Base-by-base conservation (phyloP, 495 filamentous ascomycete genomes). In the Neurospora sp. region DNA sequence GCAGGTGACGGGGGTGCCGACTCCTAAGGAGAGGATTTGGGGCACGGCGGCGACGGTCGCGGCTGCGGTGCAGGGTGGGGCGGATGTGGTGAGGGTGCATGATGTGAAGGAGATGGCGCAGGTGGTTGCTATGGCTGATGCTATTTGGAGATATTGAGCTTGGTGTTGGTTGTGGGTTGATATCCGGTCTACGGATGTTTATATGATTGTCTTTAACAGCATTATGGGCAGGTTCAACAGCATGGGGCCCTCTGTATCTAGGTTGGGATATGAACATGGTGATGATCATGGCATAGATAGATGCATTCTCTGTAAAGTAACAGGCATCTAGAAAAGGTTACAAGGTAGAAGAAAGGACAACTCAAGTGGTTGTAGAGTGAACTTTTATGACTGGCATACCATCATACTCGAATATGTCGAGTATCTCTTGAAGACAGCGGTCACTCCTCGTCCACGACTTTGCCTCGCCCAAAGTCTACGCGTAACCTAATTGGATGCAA, bases 1-100 rank as follows among this genome's bases (percentile, higher is more conserved):
- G 0, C 85, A 83, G 73, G 85, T 97, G 40, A 97, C 93, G 3
- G 93, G 93, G 0, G 93, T 94, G 12, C 73, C 80, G 27, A 81
- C 79, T 69, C 83, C 86, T 0, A 79, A 79, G 75, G 86, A 92
- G 77, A 87, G 94, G 69, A 85, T 86, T 37, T 97, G 90, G 90
- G 96, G 96, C 5, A 98, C 95, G 0, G 95, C 94, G 12, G 94
- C 92, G 14, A 92, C 94, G 3, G 93, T 98, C 3, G 89, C 93
- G 11, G 92, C 93, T 20, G 93, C 93, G 76, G 89, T 99, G 46
- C 88, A 91, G 71, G 94, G 93, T n/a, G 96, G 96, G 3, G 96
- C 94, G 18, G 96, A 98, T 86, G 89, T 99, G 71, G 92, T 99
- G 27, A 85, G 96, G 73, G 96, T 99, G 37, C 96, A 99, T 87